Conservation (phyloP, 345 rosid species). For the Theobroma cacao region DNA sequence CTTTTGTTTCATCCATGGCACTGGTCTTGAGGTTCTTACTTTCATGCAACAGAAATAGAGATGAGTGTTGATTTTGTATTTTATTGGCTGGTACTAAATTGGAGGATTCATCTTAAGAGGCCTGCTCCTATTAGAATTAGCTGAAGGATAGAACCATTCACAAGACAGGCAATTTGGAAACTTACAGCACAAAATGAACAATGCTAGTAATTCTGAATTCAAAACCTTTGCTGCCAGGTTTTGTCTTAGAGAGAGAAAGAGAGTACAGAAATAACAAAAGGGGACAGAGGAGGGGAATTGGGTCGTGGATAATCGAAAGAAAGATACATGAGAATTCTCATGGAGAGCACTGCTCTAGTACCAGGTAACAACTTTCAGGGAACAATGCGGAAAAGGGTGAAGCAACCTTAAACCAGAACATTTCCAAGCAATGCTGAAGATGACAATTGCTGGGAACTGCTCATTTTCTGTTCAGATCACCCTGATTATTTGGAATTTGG, state of each 20-base stretch:
- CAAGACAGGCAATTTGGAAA: neutral
- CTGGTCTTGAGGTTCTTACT: neutral
- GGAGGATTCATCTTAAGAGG: no score
- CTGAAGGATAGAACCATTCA: neutral
- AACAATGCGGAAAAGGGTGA: neutral
- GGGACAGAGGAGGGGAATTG: neutral
- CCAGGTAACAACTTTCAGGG: neutral
- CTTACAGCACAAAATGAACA: neutral
- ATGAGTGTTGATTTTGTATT: neutral
- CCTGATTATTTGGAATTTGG: neutral
- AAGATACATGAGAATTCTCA: neutral
- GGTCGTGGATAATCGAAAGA: neutral
- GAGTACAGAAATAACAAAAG: neutral
- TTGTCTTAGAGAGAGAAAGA: neutral
- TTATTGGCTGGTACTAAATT: no score
- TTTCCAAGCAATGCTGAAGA: neutral
- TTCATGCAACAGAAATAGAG: constrained; percentile 7
- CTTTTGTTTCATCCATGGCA: constrained; percentile 7
- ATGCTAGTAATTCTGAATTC: neutral
- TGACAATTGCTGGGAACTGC: neutral
- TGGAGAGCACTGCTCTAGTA: neutral
- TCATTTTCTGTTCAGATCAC: neutral
- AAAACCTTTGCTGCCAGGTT: neutral
- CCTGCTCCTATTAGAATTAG: neutral
- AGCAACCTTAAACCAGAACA: neutral